A percentile compares a stretch with the other conserved stretches of the same genome.
phyloP scores from a whole-genome alignment of 2,329 filamentous ascomycete genomes.

The Neodidymelliopsis sp. region DNA sequence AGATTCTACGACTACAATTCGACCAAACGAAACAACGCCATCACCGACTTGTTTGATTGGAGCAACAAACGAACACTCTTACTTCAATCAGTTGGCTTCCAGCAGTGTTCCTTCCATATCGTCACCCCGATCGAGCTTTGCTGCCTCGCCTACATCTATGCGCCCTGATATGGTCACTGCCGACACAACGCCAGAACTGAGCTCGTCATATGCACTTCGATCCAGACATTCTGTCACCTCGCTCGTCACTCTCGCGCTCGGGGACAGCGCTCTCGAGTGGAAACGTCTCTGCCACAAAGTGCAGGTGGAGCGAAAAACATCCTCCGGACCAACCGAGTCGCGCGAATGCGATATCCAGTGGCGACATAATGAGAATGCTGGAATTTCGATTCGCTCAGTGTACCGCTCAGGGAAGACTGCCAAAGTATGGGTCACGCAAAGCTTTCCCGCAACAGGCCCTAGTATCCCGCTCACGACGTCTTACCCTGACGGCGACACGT shows the following conservation, averaged over 20 bases:
- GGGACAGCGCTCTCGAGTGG: constrained; percentile 40
- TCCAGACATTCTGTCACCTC: constrained; percentile 29
- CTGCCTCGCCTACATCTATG: constrained; percentile 20
- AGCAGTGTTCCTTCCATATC: constrained; percentile 34
- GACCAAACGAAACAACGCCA: constrained; percentile 15
- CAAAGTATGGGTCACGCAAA: constrained; percentile 37
- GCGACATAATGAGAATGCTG: constrained; percentile 39
- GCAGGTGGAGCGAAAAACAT: constrained; percentile 34
- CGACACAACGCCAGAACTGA: constrained; percentile 32
- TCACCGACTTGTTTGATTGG: constrained; percentile 24
- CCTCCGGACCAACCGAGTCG: constrained; percentile 12
- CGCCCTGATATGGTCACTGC: constrained; percentile 23
- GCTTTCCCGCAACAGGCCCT: constrained; percentile 41
- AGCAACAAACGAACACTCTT: constrained; percentile 10
- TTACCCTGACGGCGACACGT: constrained; percentile 35
- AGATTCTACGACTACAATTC: constrained; percentile 23
- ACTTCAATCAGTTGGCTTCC: constrained; percentile 25
- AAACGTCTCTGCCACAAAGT: constrained; percentile 37
- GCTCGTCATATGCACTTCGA: constrained; percentile 18
- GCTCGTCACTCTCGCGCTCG: constrained; percentile 34
- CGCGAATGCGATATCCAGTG: constrained; percentile 38
- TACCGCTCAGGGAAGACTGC: constrained; percentile 27
- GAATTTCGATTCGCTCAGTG: constrained; percentile 33
- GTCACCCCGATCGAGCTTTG: constrained; percentile 25
- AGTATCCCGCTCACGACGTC: constrained; percentile 43